Evolutionary conservation across 2,329 filamentous ascomycete species (phyloP), one percentile per base, ranked within the genome.

Genomic region (Pseudonectria foliicola): DNA sequence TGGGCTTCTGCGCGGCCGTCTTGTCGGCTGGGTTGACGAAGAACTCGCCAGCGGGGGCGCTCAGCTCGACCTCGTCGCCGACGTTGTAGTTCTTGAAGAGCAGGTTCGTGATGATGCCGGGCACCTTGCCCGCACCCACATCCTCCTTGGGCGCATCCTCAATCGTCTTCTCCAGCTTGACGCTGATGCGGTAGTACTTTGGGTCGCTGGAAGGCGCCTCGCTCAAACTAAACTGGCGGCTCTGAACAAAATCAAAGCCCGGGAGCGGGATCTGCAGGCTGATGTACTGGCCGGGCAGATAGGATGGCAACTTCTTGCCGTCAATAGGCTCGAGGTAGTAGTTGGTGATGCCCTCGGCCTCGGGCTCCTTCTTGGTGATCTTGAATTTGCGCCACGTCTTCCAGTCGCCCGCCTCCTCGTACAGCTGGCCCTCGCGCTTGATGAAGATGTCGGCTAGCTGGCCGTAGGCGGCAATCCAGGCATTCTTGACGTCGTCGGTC

Each of bases 201-300:
- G 68, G 69, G 31, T 69, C 66, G n/a, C 46, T 47, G 15, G 46
- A 45, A 4, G 68, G 66, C 3, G 62, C 67, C 48, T 84, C 77
- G 50, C 76, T 82, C 37, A 90, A 66, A 30, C 78, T 84, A 64
- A 87, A 90, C 64, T 90, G 85, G 36, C 85, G 66, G 38, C 77
- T 76, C 59, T 90, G 85, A 38, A 70, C 61, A 46, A 80, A 68
- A 12, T 47, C 50, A 14, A 82, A 67, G 31, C 70, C 64, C 1
- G 79, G 75, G 1, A 87, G 70, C 29, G 70, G 64, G 2, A 82
- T 57, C 45, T 74, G 74, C 34, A 88, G 58, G 27, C 76, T 81
- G 52, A 87, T 70, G 53, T 87, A 89, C 59, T 88, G 82, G 25
- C 85, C 85, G 0, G 84, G 81, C 27, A 70, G 64, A 63, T 75